Conservation (phyloP, 2,329 filamentous ascomycete species). For the Colletotrichum incanum region DNA sequence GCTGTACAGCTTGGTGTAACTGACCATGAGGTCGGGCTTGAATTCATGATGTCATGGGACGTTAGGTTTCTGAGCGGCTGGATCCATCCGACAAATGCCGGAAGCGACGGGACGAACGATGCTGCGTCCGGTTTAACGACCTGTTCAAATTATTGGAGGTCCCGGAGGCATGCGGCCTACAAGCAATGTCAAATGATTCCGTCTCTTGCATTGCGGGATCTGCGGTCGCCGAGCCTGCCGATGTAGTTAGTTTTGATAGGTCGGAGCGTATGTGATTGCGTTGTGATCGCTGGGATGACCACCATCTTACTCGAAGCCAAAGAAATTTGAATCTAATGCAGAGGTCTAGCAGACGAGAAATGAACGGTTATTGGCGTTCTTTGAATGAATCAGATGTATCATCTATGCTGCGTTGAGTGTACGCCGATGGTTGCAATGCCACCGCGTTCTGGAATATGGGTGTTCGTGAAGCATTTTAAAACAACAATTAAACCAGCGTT, state of each 20-base stretch:
- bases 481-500: background rate
- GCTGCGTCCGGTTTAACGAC: constrained; percentile 12
- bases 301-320: background rate
- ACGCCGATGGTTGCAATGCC: background rate
- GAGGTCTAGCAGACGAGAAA: background rate
- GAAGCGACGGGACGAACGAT: constrained; percentile 1
- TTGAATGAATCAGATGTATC: too few species aligned
- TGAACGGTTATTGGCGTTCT: background rate
- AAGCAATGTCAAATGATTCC: background rate
- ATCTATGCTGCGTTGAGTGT: too few species aligned
- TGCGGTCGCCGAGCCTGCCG: background rate
- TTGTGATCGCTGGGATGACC: background rate
- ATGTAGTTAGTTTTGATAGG: constrained; percentile 1
- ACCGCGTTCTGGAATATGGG: fast-evolving
- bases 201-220: background rate
- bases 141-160: constrained; percentile 12
- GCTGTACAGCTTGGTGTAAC: background rate
- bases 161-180: background rate
- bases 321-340: too few species aligned
- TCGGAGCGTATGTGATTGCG: background rate
- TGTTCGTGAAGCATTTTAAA: fast-evolving
- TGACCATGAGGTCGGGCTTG: background rate
- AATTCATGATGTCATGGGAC: constrained; percentile 8
- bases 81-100: background rate
- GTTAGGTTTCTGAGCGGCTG: background rate